Conservation (phyloP, 495 filamentous ascomycete genomes). For the Hypoxylon fragiforme region DNA sequence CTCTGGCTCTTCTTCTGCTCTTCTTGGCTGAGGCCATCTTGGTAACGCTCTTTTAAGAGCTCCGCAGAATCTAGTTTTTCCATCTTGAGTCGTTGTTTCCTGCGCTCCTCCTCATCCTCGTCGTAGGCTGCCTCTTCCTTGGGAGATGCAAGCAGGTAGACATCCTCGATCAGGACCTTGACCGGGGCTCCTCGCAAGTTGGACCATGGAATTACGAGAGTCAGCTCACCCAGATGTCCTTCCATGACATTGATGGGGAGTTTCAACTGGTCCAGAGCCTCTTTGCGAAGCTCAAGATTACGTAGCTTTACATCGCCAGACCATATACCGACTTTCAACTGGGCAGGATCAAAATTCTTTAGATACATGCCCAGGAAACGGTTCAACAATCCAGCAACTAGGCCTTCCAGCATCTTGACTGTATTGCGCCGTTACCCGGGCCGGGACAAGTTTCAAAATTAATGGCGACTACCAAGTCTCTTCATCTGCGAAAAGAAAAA, state of each 20-base stretch:
- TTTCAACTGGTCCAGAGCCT: conserved; percentile 94
- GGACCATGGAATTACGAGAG: conserved; percentile 92
- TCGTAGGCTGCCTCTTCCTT: conserved; percentile 94
- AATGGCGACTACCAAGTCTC: conserved; percentile 29
- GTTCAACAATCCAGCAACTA: conserved; percentile 89
- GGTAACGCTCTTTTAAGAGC: conserved; percentile 82
- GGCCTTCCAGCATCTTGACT: conserved; percentile 63
- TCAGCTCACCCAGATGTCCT: conserved; percentile 89
- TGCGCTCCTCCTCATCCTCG: conserved; percentile 82
- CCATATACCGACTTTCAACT: conserved; percentile 98
- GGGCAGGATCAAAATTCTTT: conserved; percentile 95
- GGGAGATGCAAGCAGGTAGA: conserved; percentile 89
- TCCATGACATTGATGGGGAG: conserved; percentile 95
- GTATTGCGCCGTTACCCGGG: conserved; percentile 57
- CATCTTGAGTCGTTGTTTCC: conserved; percentile 87
- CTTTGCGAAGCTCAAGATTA: conserved; percentile 86
- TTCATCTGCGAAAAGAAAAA: conserved; percentile 41
- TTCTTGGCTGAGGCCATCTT: conserved; percentile 91
- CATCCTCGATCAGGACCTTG: conserved; percentile 93
- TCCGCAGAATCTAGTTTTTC: conserved; percentile 97
- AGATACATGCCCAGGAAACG: conserved; percentile 99
- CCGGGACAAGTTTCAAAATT: conserved; percentile 43
- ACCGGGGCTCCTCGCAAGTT: conserved; percentile 93
- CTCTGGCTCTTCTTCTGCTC: conserved; percentile 95
- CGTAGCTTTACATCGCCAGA: conserved; percentile 92